These are phyloP conservation scores for Aspergillus sp. DNA, from an alignment of 2,329 filamentous ascomycete species.

Conservation along the genomic window DNA sequence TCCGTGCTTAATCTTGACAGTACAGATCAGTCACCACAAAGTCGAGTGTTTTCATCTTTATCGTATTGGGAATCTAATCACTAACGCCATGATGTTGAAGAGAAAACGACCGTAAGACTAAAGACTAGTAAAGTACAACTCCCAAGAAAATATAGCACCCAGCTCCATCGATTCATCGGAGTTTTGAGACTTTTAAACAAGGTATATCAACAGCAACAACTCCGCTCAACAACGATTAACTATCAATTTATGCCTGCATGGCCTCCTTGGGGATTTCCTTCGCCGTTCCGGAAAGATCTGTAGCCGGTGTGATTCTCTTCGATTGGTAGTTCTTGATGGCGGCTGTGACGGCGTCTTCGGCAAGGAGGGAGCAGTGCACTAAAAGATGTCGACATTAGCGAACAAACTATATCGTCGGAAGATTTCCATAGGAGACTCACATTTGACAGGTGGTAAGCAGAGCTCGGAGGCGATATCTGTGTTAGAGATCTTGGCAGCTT, in stretches of 20 bases:
- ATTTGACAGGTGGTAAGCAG: conserved; percentile 84
- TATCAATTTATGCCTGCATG: conserved; percentile 1
- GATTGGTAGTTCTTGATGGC: conserved; percentile 89
- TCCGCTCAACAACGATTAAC: conserved; percentile 3
- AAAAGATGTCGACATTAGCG: conserved; percentile 17
- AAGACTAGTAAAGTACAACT: conserved; percentile 11
- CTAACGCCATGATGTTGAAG: conserved; percentile 10
- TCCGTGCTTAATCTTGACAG: background rate
- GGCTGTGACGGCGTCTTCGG: conserved; percentile 89
- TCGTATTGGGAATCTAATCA: conserved; percentile 13
- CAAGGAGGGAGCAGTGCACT: conserved; percentile 92
- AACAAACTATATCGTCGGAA: background rate
- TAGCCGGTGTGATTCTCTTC: conserved; percentile 77
- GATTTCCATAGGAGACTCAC: conserved; percentile 53
- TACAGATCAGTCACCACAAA: background rate
- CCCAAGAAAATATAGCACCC: conserved; percentile 2
- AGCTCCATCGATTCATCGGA: conserved; percentile 3
- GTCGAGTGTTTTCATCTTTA: background rate
- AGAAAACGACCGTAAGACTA: conserved; percentile 8
- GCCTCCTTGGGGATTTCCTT: conserved; percentile 11
- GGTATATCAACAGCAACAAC: conserved; percentile 10
- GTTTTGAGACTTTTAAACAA: conserved; percentile 9
- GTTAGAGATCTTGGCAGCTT: conserved; percentile 90
- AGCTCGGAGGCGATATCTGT: conserved; percentile 98
- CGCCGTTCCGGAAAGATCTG: conserved; percentile 74